Evolutionary conservation across 306 rosid species (phyloP).

Genomic region (Arachis stenosperma): DNA sequence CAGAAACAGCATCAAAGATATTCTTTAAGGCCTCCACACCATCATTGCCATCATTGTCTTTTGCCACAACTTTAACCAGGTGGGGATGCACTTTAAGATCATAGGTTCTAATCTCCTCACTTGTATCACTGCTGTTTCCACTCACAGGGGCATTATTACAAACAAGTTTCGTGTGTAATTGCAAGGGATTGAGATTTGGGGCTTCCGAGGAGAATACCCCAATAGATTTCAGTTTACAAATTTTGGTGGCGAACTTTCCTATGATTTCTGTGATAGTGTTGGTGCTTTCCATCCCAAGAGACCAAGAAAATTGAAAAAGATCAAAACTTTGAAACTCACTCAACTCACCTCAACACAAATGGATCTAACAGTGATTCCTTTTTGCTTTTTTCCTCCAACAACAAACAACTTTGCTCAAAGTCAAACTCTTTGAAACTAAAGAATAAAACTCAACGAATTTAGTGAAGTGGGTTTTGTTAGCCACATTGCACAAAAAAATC

Average conservation of each 20-base stretch:
- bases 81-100: conserved; percentile 56
- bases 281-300: conserved; percentile 55
- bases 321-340: conserved; percentile 38
- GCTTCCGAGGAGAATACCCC: conserved; percentile 68
- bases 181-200: conserved; percentile 48
- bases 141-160: conserved; percentile 36
- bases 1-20: conserved; percentile 63
- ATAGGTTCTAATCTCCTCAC: conserved; percentile 42
- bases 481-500: conserved; percentile 36
- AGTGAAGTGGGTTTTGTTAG: conserved; percentile 18
- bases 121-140: conserved; percentile 42
- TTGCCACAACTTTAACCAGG: conserved; percentile 40
- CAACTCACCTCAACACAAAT: conserved; percentile 11
- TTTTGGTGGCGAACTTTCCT: conserved; percentile 69
- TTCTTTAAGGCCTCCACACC: conserved; percentile 48
- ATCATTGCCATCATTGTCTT: conserved; percentile 32
- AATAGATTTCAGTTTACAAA: conserved; percentile 74
- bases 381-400: conserved; percentile 13
- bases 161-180: conserved; percentile 25
- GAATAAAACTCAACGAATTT: conserved; percentile 10
- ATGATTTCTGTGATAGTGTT: conserved; percentile 74
- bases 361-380: conserved; percentile 36
- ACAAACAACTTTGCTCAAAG: conserved; percentile 5
- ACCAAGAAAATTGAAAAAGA: conserved; percentile 7
- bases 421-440: conserved; percentile 18